These are phyloP conservation scores for Fusarium longipes DNA, from an alignment of 2,329 filamentous ascomycete genomes.

Conservation along the genomic window DNA sequence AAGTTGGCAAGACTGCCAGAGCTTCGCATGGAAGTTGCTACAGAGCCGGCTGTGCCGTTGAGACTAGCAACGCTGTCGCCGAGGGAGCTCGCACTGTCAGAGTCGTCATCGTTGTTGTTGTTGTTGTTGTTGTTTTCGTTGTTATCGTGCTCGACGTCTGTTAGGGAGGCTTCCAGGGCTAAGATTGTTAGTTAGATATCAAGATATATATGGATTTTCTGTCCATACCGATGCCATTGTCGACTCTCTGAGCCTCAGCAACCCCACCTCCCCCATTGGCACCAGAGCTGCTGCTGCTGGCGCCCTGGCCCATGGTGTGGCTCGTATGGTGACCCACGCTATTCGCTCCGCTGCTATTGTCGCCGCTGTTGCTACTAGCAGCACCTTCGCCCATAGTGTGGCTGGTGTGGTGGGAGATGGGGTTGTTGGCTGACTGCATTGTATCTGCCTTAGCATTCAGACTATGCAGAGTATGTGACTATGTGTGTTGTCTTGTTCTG, in stretches of 20 bases:
- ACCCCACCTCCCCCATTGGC: slow-evolving; percentile 30
- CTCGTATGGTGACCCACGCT: slow-evolving; percentile 37
- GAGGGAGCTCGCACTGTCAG: slow-evolving; percentile 19
- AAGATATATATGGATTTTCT: too few relatives aligned
- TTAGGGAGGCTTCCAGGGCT: slow-evolving; percentile 39
- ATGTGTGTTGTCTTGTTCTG: not conserved
- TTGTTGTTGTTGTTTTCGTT: not conserved
- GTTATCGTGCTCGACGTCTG: not conserved
- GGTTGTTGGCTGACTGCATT: slow-evolving; percentile 42
- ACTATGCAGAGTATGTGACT: slow-evolving; percentile 3
- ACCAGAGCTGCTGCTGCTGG: slow-evolving; percentile 30
- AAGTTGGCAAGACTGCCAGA: slow-evolving; percentile 38
- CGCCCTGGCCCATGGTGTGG: slow-evolving; percentile 35
- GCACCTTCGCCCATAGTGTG: slow-evolving; percentile 46
- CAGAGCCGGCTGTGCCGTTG: slow-evolving; percentile 19
- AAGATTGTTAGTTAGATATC: not conserved
- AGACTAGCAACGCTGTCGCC: slow-evolving; percentile 14
- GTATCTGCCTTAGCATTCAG: slow-evolving; percentile 35
- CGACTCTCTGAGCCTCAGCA: slow-evolving; percentile 16
- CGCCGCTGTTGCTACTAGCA: slow-evolving; percentile 42
- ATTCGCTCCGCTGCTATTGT: slow-evolving; percentile 34
- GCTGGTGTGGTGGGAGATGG: slow-evolving; percentile 45
- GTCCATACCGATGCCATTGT: not conserved
- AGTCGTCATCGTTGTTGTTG: slow-evolving; percentile 9
- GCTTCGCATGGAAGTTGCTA: slow-evolving; percentile 23